Percentiles rank a stretch among this genome's conserved stretches.
Evolutionary conservation across 495 filamentous ascomycete species (phyloP).

Genomic region (Astrothelium macrocarpum): DNA sequence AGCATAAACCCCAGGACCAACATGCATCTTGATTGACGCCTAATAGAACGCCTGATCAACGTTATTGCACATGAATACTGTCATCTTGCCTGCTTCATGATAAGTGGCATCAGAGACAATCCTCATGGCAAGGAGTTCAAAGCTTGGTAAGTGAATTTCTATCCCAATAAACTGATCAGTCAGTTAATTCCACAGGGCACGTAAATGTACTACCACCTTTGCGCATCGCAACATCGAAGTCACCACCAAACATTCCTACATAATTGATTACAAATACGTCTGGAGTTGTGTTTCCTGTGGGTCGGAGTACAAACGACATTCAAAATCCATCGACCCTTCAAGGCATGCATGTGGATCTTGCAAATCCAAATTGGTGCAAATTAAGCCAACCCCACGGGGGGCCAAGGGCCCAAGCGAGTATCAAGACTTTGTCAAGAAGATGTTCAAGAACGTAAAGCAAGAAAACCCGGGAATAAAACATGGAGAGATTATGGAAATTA

Average conservation of each 20-base stretch:
- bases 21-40: neutral
- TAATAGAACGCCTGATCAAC: constrained; percentile 60
- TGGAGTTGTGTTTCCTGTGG: constrained; percentile 71
- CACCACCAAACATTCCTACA: constrained; percentile 78
- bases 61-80: constrained; percentile 92
- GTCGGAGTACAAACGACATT: constrained; percentile 65
- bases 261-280: constrained; percentile 81
- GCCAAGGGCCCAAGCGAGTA: constrained; percentile 39
- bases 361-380: constrained; percentile 57
- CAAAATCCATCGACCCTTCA: constrained; percentile 62
- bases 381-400: constrained; percentile 62
- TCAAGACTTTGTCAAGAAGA: constrained; percentile 56
- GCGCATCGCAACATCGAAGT: constrained; percentile 52
- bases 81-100: constrained; percentile 81
- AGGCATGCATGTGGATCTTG: constrained; percentile 63
- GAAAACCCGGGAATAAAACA: constrained; percentile 44
- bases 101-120: constrained; percentile 54
- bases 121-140: constrained; percentile 84
- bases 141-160: constrained; percentile 43
- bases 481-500: constrained; percentile 55
- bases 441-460: constrained; percentile 47
- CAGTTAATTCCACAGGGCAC: constrained; percentile 23
- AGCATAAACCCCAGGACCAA: neutral
- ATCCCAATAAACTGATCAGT: neutral
- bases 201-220: constrained; percentile 39